Percentiles rank a stretch among this genome's conserved stretches.
Evolutionary conservation across 768 basidiomycete species (phyloP).

Genomic region (Royoungia palumana): DNA sequence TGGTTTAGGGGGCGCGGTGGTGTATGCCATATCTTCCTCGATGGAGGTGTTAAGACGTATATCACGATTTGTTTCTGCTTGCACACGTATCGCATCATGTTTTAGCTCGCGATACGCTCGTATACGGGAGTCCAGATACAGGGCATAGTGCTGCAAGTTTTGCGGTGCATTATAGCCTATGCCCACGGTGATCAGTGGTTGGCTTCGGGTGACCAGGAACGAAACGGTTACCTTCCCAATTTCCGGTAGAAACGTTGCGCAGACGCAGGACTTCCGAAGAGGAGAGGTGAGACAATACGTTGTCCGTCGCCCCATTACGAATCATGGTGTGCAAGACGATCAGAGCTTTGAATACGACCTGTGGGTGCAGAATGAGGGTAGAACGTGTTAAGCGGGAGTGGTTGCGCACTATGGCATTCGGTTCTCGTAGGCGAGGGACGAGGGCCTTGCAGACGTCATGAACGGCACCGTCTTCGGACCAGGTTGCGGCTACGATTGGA

Average conservation of each 20-base stretch:
- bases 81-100: slow-evolving; percentile 91
- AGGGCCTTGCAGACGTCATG: slow-evolving; percentile 92
- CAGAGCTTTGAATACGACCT: slow-evolving; percentile 98
- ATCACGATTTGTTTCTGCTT: slow-evolving; percentile 90
- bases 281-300: slow-evolving; percentile 80
- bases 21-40: slow-evolving; percentile 51
- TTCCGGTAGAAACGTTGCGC: slow-evolving; percentile 73
- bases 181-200: neutral
- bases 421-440: slow-evolving; percentile 79
- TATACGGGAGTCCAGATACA: slow-evolving; percentile 87
- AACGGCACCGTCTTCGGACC: slow-evolving; percentile 90
- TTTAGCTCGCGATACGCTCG: slow-evolving; percentile 85
- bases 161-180: slow-evolving; percentile 82
- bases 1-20: slow-evolving; percentile 27
- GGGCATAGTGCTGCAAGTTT: slow-evolving; percentile 83
- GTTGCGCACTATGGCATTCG: slow-evolving; percentile 77
- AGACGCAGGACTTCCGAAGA: slow-evolving; percentile 78
- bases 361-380: neutral
- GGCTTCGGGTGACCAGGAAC: neutral
- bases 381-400: neutral
- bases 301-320: slow-evolving; percentile 93
- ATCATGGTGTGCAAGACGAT: slow-evolving; percentile 97
- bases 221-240: slow-evolving; percentile 73
- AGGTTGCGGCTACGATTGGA: slow-evolving; percentile 95
- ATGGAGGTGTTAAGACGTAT: slow-evolving; percentile 60